Evolutionary conservation across 1,139 yeast genomes (phyloP), one percentile per base, ranked within the genome.

Genomic region (Nematodospora anomalae): DNA sequence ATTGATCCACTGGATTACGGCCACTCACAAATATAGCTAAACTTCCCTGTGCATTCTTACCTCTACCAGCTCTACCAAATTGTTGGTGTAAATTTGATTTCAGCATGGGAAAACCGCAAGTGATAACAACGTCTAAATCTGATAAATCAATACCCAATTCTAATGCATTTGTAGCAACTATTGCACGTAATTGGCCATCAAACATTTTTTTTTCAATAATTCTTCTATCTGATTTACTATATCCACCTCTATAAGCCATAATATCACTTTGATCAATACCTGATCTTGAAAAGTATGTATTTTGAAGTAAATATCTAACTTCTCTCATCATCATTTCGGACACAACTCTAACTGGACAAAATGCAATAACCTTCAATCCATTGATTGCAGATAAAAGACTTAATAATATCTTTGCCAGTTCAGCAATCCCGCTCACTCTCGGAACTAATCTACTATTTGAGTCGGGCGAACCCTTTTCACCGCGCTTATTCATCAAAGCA

Each of bases 91-190:
- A 74, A 45, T 88, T 88, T 44, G 94, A 83, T 42, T 89, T 74
- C 43, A 95, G 85, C 28, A 79, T 66, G 0, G 98, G 98, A 47
- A 92, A 94, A 0, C 97, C 97, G 51, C 95, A 88, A 59, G 89
- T 79, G 2, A 92, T 64, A 0, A 90, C 97, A 1, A 95, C 89
- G 60, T 92, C 98, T 36, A 92, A 65, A 16, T 84, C 86, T 31
- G 97, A 95, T 45, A 92, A 83, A 65, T 92, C 98, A 35, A 92
- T 87, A 33, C 99, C 99, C 35, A 92, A 70, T 55, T 92, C 99
- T 41, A 92, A 64, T 0, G 99, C 98, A 60, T 89, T 89, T 0
- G 99, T 94, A 0, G 98, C 95, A 3, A 92, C 79, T 20, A 94
- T 85, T 0, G 96, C 97, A 37, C 83, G 68, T 18, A 92, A 61